Percentiles rank a stretch among this genome's conserved stretches.
Conservation (phyloP, 768 basidiomycete genomes). For the Gyrodon lividus region DNA sequence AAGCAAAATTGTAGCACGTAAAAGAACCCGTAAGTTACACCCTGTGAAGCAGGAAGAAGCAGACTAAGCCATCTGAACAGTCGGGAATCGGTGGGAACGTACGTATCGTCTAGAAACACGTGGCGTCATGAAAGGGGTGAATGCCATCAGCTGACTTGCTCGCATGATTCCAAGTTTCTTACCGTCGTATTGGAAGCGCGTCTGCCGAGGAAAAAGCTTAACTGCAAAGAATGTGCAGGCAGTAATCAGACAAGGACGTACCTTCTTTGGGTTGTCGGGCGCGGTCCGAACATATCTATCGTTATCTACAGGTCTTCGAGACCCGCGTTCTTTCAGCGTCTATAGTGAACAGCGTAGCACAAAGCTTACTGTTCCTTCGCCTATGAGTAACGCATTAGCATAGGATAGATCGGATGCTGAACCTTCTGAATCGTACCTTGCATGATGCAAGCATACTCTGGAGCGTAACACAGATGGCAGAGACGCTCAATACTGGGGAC, state of each 20-base stretch:
- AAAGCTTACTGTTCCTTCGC: constrained; percentile 61
- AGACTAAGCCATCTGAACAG: background rate
- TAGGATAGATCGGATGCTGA: background rate
- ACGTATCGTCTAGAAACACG: constrained; percentile 55
- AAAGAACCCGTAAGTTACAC: constrained; percentile 31
- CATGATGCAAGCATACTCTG: constrained; percentile 93
- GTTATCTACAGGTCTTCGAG: constrained; percentile 71
- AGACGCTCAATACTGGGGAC: constrained; percentile 85
- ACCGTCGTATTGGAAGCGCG: constrained; percentile 83
- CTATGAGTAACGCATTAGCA: constrained; percentile 28
- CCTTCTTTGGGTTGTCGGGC: constrained; percentile 87
- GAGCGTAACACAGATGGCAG: constrained; percentile 78
- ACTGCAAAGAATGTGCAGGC: background rate
- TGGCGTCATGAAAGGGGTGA: constrained; percentile 1
- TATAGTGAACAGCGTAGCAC: background rate
- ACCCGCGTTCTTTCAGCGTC: constrained; percentile 6
- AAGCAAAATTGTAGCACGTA: constrained; percentile 16
- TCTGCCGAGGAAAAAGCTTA: constrained; percentile 42
- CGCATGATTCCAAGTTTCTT: constrained; percentile 20
- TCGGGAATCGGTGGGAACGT: constrained; percentile 29
- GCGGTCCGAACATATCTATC: constrained; percentile 78
- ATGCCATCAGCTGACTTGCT: constrained; percentile 15
- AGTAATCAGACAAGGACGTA: constrained; percentile 28
- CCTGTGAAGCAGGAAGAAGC: constrained; percentile 21
- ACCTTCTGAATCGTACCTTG: constrained; percentile 53